Percentiles rank a stretch among this genome's conserved stretches.
phyloP scores from a whole-genome alignment of 1,284 basidiomycete species.

The Apiotrichum akiyoshidainum region DNA sequence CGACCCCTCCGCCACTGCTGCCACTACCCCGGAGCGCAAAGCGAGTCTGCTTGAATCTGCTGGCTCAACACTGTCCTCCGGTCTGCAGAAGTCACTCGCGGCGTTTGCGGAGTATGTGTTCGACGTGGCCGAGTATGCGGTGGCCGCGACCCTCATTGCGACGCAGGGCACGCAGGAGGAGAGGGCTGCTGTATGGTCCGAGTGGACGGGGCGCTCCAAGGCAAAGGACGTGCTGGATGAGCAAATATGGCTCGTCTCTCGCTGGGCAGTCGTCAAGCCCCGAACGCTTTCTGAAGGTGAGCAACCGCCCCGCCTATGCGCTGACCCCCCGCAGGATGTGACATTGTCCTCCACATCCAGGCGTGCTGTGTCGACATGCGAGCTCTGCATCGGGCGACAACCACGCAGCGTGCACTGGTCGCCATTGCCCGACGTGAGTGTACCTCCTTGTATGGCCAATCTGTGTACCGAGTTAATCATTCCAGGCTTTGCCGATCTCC shows the following conservation, averaged over 20 bases:
- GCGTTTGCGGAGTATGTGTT: too few species aligned
- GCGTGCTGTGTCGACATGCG: background rate
- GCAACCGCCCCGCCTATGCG: background rate
- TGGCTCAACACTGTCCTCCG: too few species aligned
- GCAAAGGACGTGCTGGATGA: background rate
- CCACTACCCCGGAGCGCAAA: too few species aligned
- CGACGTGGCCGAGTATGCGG: too few species aligned
- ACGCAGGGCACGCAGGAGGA: background rate
- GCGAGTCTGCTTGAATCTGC: too few species aligned
- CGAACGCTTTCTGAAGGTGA: background rate
- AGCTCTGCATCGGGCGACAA: background rate
- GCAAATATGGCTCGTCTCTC: background rate
- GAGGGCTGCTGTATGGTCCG: background rate
- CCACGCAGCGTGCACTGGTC: background rate
- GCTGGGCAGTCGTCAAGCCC: background rate
- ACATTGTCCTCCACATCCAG: background rate
- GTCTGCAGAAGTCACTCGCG: too few species aligned
- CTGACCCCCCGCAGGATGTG: background rate
- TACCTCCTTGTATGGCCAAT: too few species aligned
- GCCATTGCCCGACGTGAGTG: slow-evolving; percentile 1
- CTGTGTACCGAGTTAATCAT: too few species aligned
- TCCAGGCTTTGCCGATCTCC: background rate
- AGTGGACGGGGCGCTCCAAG: too few species aligned
- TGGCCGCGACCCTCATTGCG: too few species aligned
- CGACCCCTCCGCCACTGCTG: too few species aligned